Conservation (phyloP, 1,139 yeast genomes). For the Meyerozyma carpophila region DNA sequence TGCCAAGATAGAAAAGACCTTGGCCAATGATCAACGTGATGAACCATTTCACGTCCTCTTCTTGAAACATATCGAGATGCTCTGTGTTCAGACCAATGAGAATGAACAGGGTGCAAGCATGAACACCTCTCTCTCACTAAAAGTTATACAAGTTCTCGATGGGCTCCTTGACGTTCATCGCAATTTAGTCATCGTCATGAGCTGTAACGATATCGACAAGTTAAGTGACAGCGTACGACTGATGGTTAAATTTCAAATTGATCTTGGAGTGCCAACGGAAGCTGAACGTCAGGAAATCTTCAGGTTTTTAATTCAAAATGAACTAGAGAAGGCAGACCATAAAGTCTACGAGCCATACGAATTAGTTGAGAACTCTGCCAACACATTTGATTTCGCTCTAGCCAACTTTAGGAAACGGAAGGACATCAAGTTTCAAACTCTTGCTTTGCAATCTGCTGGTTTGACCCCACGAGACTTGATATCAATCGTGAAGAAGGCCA, state of each 20-base stretch:
- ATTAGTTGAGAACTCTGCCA: slow-evolving; percentile 15
- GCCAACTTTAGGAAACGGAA: slow-evolving; percentile 25
- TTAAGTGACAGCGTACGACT: slow-evolving; percentile 64
- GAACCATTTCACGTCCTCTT: slow-evolving; percentile 40
- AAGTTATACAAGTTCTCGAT: slow-evolving; percentile 52
- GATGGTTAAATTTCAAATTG: slow-evolving; percentile 70
- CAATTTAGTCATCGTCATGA: slow-evolving; percentile 54
- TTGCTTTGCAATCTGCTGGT: slow-evolving; percentile 90
- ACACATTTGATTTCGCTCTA: slow-evolving; percentile 15
- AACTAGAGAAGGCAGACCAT: slow-evolving; percentile 2
- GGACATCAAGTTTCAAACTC: slow-evolving; percentile 54
- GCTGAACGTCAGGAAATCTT: slow-evolving; percentile 65
- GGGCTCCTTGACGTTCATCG: slow-evolving; percentile 40
- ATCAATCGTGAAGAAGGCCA: slow-evolving; percentile 67
- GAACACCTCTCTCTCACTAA: slow-evolving; percentile 53
- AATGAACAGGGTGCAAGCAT: slow-evolving; percentile 54
- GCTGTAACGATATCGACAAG: slow-evolving; percentile 68
- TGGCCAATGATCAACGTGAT: slow-evolving; percentile 16
- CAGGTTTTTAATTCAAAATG: slow-evolving; percentile 32
- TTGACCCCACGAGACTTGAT: slow-evolving; percentile 78
- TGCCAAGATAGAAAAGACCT: slow-evolving; percentile 66
- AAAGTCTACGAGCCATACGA: slow-evolving; percentile 10
- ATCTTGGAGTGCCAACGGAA: slow-evolving; percentile 75
- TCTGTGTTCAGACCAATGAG: slow-evolving; percentile 63
- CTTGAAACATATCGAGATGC: slow-evolving; percentile 68